phyloP scores from a whole-genome alignment of 192 early-diverging fungal genomes.

The Backusella sp. region DNA sequence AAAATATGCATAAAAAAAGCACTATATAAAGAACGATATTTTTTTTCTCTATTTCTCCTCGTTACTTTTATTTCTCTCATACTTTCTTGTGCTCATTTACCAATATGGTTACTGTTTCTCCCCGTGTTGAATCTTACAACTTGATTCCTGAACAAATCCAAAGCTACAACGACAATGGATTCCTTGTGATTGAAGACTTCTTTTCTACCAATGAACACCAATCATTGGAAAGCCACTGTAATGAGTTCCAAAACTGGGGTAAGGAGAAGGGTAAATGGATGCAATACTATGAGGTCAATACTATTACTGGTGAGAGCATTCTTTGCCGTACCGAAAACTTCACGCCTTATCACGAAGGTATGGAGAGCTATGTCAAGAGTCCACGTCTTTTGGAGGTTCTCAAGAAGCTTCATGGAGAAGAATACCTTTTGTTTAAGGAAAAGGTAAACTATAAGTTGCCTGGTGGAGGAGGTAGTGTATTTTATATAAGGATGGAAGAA shows the following conservation, averaged over 20 bases:
- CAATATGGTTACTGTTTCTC: constrained; percentile 17
- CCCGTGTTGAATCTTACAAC: constrained; percentile 27
- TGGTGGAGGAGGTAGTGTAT: constrained; percentile 46
- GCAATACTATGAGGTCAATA: constrained; percentile 63
- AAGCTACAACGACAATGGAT: constrained; percentile 47
- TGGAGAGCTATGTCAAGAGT: constrained; percentile 46
- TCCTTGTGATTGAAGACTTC: constrained; percentile 56
- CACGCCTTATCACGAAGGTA: constrained; percentile 51
- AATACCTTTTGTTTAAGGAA: constrained; percentile 60
- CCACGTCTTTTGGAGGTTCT: constrained; percentile 44
- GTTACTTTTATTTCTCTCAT: background rate
- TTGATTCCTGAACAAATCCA: constrained; percentile 50
- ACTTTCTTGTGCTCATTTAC: background rate
- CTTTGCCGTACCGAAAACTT: constrained; percentile 66
- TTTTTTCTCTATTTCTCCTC: background rate
- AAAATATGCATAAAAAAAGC: background rate
- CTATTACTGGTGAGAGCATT: constrained; percentile 38
- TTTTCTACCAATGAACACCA: constrained; percentile 46
- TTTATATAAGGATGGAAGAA: background rate
- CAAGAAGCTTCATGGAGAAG: constrained; percentile 50
- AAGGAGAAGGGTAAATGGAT: constrained; percentile 59
- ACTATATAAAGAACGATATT: background rate
- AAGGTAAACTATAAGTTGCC: constrained; percentile 63
- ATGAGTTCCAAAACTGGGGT: constrained; percentile 51
- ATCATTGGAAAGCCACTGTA: constrained; percentile 42